These are phyloP conservation scores for Dictyostelium brefeldianum DNA, from an alignment of 78 protist species.

Conservation along the genomic window DNA sequence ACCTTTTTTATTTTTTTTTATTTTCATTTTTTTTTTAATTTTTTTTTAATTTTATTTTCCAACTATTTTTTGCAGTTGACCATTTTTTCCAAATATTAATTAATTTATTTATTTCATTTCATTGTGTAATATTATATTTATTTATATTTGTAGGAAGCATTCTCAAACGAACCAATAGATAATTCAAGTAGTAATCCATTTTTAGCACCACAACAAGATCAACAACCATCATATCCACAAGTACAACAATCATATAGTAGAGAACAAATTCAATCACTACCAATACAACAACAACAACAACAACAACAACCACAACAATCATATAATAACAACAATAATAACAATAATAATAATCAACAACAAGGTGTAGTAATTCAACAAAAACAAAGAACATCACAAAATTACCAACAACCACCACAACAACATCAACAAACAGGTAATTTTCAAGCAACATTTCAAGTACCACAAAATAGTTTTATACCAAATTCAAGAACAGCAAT, in stretches of 20 bases:
- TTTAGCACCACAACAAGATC: constrained; percentile 18
- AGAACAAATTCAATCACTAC: constrained; percentile 6
- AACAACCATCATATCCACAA: constrained; percentile 21
- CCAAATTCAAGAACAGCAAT: constrained; percentile 21
- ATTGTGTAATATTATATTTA: neutral
- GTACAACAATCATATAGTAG: neutral
- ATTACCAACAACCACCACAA: neutral
- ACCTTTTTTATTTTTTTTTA: neutral
- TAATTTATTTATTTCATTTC: neutral
- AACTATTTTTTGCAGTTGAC: neutral
- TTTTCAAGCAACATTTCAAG: constrained; percentile 23
- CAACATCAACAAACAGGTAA: neutral
- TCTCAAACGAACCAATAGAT: constrained; percentile 41
- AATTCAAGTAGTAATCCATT: constrained; percentile 50
- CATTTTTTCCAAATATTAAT: neutral
- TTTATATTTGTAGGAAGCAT: constrained; percentile 15
- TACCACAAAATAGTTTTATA: neutral
- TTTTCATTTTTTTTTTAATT: neutral
- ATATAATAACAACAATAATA: too few relatives aligned
- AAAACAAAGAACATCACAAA: constrained; percentile 24
- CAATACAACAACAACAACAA: neutral
- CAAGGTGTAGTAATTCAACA: constrained; percentile 8
- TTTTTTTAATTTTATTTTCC: neutral
- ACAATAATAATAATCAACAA: neutral
- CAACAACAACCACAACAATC: constrained; percentile 14